These are phyloP conservation scores for Mortierella sp. DNA, from an alignment of 371 early-diverging fungal genomes.

Conservation along the genomic window DNA sequence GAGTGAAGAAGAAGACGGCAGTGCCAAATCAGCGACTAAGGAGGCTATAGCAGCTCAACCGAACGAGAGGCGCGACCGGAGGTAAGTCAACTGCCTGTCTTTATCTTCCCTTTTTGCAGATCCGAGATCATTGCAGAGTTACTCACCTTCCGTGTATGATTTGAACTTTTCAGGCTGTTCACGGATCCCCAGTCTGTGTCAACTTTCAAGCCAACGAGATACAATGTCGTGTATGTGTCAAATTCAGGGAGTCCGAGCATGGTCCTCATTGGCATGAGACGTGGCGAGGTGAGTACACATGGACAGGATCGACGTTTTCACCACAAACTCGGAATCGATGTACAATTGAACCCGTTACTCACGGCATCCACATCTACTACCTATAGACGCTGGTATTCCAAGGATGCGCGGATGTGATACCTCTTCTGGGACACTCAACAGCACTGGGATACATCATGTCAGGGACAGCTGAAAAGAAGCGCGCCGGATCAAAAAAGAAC, in stretches of 20 bases:
- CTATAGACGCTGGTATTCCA: conserved; percentile 64
- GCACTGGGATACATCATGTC: conserved; percentile 61
- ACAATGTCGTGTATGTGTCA: conserved; percentile 27
- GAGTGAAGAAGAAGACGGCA: conserved; percentile 11
- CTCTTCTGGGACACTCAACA: conserved; percentile 61
- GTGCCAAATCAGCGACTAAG: neutral
- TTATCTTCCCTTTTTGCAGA: neutral
- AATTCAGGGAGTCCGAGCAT: conserved; percentile 11
- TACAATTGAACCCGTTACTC: neutral
- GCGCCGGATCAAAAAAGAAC: conserved; percentile 14
- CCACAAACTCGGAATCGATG: neutral
- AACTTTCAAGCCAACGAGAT: conserved; percentile 34
- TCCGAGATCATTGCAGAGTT: neutral
- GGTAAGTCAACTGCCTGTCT: conserved; percentile 14
- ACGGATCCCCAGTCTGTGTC: conserved; percentile 48
- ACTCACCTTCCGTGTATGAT: neutral
- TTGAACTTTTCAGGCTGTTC: conserved; percentile 17
- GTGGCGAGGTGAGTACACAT: conserved; percentile 32
- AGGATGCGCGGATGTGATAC: conserved; percentile 64
- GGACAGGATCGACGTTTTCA: neutral
- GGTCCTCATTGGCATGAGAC: conserved; percentile 38
- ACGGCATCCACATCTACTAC: neutral
- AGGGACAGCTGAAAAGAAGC: conserved; percentile 31
- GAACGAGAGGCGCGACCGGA: conserved; percentile 44
- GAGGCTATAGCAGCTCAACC: neutral